Evolutionary conservation across 140 eudicot species (phyloP).

Genomic region (Artemisia princeps): DNA sequence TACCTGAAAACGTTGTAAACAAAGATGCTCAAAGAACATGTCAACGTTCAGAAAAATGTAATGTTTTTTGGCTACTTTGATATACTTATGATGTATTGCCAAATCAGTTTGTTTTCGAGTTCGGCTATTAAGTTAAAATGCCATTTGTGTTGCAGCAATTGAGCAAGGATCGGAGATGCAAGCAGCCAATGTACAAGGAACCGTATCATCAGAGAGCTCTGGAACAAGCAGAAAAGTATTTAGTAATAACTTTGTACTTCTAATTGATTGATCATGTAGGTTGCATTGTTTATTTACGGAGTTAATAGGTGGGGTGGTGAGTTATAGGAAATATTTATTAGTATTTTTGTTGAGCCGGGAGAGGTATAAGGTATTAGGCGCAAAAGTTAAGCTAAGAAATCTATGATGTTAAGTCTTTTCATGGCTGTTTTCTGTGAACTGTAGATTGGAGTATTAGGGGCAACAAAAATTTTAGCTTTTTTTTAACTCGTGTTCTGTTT

Average conservation of each 20-base stretch:
- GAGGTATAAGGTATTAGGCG: background rate
- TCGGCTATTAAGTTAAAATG: background rate
- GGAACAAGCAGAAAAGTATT: conserved; percentile 53
- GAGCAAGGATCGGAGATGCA: conserved; percentile 32
- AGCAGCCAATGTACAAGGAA: conserved; percentile 34
- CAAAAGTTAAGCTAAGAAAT: no score
- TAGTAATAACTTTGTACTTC: conserved; percentile 35
- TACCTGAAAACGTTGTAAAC: conserved; percentile 27
- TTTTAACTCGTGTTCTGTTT: conserved; percentile 8
- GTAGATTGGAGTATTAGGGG: conserved; percentile 11
- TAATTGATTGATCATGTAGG: background rate
- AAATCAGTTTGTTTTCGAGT: background rate
- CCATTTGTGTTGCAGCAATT: conserved; percentile 34
- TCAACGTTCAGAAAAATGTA: conserved; percentile 37
- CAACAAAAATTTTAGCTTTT: background rate
- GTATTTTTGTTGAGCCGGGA: conserved; percentile 3
- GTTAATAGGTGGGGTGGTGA: background rate
- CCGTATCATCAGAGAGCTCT: conserved; percentile 33
- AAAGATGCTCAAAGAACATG: conserved; percentile 20
- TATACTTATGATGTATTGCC: background rate
- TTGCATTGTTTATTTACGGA: background rate
- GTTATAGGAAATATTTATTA: conserved; percentile 14
- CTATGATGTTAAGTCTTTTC: background rate
- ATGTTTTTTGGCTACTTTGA: background rate
- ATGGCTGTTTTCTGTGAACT: background rate